Conservation (phyloP, 2,329 filamentous ascomycete genomes). For the Eurotiales sp. region DNA sequence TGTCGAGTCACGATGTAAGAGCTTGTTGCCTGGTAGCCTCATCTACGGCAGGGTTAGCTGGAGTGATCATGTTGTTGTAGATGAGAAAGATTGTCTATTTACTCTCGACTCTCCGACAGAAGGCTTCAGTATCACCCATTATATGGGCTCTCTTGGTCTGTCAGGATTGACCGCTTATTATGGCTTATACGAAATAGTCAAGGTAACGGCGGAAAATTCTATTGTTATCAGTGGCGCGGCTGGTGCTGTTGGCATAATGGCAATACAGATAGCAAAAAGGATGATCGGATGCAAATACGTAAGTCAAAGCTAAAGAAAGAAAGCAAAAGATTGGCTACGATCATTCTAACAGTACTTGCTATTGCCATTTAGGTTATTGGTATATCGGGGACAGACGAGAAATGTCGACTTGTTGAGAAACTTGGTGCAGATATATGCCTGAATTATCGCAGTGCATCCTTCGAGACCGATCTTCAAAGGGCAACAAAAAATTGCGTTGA, state of each 20-base stretch:
- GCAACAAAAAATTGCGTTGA: background rate
- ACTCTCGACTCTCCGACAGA: background rate
- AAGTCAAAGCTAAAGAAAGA: background rate
- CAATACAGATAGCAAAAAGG: conserved; percentile 15
- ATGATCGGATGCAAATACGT: background rate
- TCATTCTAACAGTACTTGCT: background rate
- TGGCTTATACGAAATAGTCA: conserved; percentile 10
- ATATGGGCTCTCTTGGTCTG: conserved; percentile 10
- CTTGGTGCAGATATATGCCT: background rate
- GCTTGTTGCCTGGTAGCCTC: background rate
- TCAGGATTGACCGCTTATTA: conserved; percentile 15
- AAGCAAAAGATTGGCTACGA: background rate
- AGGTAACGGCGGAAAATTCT: conserved; percentile 3
- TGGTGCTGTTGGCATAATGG: conserved; percentile 14
- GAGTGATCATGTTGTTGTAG: conserved; percentile 5
- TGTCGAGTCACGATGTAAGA: background rate
- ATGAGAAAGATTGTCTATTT: background rate
- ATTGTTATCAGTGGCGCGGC: conserved; percentile 13
- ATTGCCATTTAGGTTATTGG: background rate
- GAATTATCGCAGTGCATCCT: background rate
- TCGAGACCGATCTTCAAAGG: background rate
- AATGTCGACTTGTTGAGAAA: background rate
- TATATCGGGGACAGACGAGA: conserved; percentile 1
- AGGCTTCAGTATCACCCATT: conserved; percentile 3
- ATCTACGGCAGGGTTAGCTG: background rate